Base-by-base conservation (phyloP, 2,329 filamentous ascomycete genomes). In the Colletotrichum gigasporum region DNA sequence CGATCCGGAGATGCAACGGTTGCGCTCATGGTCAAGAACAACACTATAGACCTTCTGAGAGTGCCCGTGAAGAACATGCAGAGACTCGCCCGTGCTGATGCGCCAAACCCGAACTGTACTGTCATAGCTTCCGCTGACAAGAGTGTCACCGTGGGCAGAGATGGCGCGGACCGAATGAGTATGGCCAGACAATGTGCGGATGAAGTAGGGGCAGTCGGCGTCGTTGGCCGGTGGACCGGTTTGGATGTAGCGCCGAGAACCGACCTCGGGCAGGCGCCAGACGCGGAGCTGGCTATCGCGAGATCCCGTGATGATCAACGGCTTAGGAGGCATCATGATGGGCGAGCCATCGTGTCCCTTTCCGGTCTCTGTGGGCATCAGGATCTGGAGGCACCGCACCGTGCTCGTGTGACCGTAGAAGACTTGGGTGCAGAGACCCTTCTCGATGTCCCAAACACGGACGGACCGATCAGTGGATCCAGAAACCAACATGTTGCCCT, bases 371-470 rank as follows among this genome's bases (percentile, higher is more conserved):
- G 90, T 90, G 0, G 96, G 94, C 85, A 97, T 91, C 42, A 99
- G 83, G 60, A 99, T 98, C 74, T 98, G 94, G 65, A 99, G 82
- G 74, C 96, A 99, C 68, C 96, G 90, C 3, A 99, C 96, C 12
- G 96, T 99, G 41, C 95, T 98, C 9, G 96, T 99, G 74, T 99
- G 96, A 1, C 96, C 96, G 73, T 97, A 94, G 75, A 99, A 99
- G 1, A 97, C 91, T 74, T 99, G 96, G 10, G 94, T 95, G 76
- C 95, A 97, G 45, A 92, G 87, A 1, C 94, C 96, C 71, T 91
- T 91, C 73, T 97, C 93, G 68, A 99, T 97, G 74, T 99, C 95
- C 96, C 96, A 99, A 0, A 99, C 95, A n/a, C 96, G 90, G n/a
- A 99, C 96, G 10, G 96, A 97, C 47, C 96, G 87, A 78, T 99